phyloP scores from a whole-genome alignment of 2,329 filamentous ascomycete species.

The Nemania sp. region DNA sequence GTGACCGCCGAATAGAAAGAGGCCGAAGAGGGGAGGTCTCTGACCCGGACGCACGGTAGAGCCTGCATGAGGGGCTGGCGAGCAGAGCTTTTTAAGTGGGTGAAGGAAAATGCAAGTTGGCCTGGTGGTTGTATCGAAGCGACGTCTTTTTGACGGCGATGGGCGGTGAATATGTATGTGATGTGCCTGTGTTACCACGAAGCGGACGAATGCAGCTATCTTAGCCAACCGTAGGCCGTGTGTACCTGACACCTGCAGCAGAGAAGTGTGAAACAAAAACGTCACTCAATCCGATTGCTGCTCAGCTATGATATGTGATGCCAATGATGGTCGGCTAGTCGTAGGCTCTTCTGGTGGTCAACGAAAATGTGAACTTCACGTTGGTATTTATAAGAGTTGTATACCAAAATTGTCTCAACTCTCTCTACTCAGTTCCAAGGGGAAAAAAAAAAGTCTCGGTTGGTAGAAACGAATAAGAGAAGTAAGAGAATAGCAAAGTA shows the following conservation, averaged over 20 bases:
- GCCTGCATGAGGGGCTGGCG: conserved; percentile 37
- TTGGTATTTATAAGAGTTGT: no score
- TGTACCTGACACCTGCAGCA: conserved; percentile 7
- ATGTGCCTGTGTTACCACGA: conserved; percentile 6
- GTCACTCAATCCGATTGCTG: neutral
- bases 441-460: neutral
- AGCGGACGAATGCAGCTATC: conserved; percentile 28
- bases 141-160: conserved; percentile 5
- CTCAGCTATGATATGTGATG: no score
- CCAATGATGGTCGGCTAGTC: no score
- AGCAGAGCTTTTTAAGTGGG: conserved; percentile 13
- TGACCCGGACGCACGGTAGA: conserved; percentile 64
- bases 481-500: conserved; percentile 1
- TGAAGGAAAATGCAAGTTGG: neutral
- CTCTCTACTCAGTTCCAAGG: neutral
- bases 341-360: no score
- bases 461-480: neutral
- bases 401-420: no score
- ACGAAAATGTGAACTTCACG: no score
- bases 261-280: conserved; percentile 3
- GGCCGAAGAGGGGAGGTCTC: conserved; percentile 74
- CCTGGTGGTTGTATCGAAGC: conserved; percentile 7
- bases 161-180: conserved; percentile 1
- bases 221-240: conserved; percentile 19
- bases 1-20: conserved; percentile 83